Conservation (phyloP, 106 monocot species). For the Xerophyta viscosa region DNA sequence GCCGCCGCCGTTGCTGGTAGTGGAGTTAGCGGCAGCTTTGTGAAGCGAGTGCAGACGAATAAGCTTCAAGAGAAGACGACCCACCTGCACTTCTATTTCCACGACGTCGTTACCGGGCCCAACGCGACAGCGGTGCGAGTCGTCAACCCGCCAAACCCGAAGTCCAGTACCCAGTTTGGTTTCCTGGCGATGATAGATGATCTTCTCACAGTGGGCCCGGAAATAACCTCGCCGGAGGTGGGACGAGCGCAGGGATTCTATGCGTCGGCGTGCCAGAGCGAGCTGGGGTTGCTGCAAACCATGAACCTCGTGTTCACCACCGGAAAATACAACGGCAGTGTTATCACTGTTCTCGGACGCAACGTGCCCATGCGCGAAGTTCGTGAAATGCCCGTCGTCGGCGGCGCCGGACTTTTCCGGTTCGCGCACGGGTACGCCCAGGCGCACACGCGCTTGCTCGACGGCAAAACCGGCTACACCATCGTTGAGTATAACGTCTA, state of each 20-base stretch:
- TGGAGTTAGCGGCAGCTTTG: neutral
- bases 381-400: constrained; percentile 30
- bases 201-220: constrained; percentile 15
- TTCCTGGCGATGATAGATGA: constrained; percentile 25
- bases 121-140: constrained; percentile 18
- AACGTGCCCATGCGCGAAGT: constrained; percentile 14
- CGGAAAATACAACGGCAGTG: constrained; percentile 32
- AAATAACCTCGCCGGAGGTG: constrained; percentile 5
- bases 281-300: constrained; percentile 15
- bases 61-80: constrained; percentile 6
- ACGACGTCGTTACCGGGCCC: constrained; percentile 18
- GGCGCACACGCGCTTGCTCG: constrained; percentile 9
- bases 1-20: neutral
- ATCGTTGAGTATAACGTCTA: constrained; percentile 21
- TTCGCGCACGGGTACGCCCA: constrained; percentile 21
- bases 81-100: constrained; percentile 27
- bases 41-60: neutral
- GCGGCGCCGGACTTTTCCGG: constrained; percentile 23
- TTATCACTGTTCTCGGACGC: constrained; percentile 25
- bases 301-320: constrained; percentile 20
- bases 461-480: constrained; percentile 3
- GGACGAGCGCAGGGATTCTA: constrained; percentile 29
- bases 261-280: constrained; percentile 1
- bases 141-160: neutral
- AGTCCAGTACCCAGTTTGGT: constrained; percentile 1